Evolutionary conservation across 176 grass and related monocot genomes (phyloP).

Genomic region (Stipa capillata): DNA sequence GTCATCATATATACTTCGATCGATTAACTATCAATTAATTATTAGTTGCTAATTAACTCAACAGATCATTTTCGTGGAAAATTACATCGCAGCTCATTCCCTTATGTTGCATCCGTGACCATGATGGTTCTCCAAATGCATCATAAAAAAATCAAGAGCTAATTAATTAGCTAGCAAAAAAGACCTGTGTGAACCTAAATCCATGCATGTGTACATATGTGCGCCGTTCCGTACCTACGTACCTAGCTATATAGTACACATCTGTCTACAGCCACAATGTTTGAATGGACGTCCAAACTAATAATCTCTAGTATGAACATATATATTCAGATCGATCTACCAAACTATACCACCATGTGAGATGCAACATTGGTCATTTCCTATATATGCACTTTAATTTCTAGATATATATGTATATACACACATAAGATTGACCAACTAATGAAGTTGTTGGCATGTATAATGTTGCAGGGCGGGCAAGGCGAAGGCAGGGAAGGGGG

Average conservation of each 20-base stretch:
- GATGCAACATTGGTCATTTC: no score
- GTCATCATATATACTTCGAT: background rate
- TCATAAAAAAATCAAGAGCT: background rate
- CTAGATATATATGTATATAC: background rate
- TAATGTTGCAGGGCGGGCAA: background rate
- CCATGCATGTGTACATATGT: background rate
- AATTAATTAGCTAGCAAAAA: background rate
- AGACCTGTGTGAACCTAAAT: conserved; percentile 21
- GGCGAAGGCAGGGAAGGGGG: conserved; percentile 41
- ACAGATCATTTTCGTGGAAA: conserved; percentile 20
- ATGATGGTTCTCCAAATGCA: conserved; percentile 36
- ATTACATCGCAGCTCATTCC: conserved; percentile 4
- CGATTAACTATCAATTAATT: background rate
- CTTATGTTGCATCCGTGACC: conserved; percentile 4
- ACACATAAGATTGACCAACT: background rate
- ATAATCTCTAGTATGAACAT: conserved; percentile 12
- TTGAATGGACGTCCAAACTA: conserved; percentile 25
- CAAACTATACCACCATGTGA: background rate
- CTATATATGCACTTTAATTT: no score
- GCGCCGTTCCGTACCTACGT: conserved; percentile 16
- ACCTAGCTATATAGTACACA: background rate
- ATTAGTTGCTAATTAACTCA: background rate
- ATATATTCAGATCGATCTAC: background rate
- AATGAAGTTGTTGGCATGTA: background rate
- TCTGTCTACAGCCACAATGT: conserved; percentile 10